Base-by-base conservation (phyloP, 768 basidiomycete genomes). In the Calocera cornea region DNA sequence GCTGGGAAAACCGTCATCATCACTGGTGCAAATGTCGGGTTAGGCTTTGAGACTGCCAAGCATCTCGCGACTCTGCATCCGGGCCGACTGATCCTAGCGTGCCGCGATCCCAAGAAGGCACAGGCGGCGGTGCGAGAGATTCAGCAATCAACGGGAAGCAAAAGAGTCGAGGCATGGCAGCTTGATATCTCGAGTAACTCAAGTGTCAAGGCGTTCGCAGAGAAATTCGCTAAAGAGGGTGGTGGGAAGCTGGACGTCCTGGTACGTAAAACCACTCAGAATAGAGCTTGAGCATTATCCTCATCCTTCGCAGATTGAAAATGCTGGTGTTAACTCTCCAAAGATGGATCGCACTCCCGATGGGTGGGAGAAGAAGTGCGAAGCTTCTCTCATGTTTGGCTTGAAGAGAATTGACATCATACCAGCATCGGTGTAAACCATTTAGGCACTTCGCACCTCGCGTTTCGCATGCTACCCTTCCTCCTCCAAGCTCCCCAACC, bases 331-430 rank as follows among this genome's bases (percentile, higher is more conserved):
- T 1, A n/a, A 64, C 0, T 1, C 22, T 0, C 0, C 0, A 1
- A 64, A n/a, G 10, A 77, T 76, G 34, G 40, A 72, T 5, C 54
- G 69, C 10, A 80, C 79, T 0, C 38, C 65, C 0, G 79, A 84
- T 71, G 83, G 80, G 7, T 84, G 80, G 81, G 83, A 84, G 68
- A 64, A 72, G 12, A 73, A 69, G 83, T 83, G n/a, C n/a, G n/a
- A 64, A 2, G 77, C 71, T 17, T 38, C n/a, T 34, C 2, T 24
- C 1, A 17, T 44, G 2, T n/a, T 16, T 24, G 2, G n/a, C 47
- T 34, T 60, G 31, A 10, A 5, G 54, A 14, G 8, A 60, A 60
- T 36, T 19, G 38, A 12, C 24, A 41, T 41, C 49, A 47, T 36
- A 2, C 34, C 44, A 85, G 83, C 11, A 66, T 83, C 0, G 83